Conservation (phyloP, 352 stramenopile species). For the Thalassiosira mediterranea region DNA sequence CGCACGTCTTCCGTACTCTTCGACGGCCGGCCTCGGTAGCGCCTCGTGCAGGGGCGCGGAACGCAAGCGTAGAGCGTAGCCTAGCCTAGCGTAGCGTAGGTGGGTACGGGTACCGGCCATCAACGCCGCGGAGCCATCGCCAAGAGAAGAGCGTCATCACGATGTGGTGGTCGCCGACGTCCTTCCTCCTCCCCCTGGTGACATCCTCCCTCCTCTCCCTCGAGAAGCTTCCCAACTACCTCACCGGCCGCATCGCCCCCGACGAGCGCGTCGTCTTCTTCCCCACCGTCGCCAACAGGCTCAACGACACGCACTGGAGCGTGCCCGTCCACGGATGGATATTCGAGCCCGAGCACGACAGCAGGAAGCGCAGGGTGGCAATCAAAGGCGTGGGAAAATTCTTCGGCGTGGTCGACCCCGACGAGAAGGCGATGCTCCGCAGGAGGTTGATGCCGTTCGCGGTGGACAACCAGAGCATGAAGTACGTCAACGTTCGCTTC, state of each 20-base stretch:
- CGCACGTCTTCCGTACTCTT: too few species aligned
- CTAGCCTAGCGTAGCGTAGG: too few species aligned
- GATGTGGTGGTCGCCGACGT: neutral
- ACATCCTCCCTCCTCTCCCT: slow-evolving; percentile 11
- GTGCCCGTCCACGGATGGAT: slow-evolving; percentile 55
- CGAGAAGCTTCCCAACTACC: slow-evolving; percentile 36
- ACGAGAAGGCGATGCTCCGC: slow-evolving; percentile 36
- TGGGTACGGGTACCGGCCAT: too few species aligned
- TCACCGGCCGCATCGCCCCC: slow-evolving; percentile 32
- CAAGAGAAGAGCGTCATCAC: too few species aligned
- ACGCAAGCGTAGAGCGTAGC: too few species aligned
- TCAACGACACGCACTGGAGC: slow-evolving; percentile 37
- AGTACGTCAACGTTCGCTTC: slow-evolving; percentile 23
- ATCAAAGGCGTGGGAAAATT: slow-evolving; percentile 34
- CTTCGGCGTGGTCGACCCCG: slow-evolving; percentile 27
- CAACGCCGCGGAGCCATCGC: too few species aligned
- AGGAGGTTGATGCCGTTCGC: slow-evolving; percentile 43
- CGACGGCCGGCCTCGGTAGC: too few species aligned
- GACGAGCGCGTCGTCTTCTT: slow-evolving; percentile 57
- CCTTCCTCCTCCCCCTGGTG: neutral
- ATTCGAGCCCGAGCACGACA: slow-evolving; percentile 45
- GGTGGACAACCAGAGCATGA: slow-evolving; percentile 47
- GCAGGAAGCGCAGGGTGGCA: slow-evolving; percentile 27
- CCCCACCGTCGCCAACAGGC: slow-evolving; percentile 25
- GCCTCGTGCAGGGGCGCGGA: too few species aligned